phyloP scores from a whole-genome alignment of 148 eudicot genomes.

The Pouteria glomerata region DNA sequence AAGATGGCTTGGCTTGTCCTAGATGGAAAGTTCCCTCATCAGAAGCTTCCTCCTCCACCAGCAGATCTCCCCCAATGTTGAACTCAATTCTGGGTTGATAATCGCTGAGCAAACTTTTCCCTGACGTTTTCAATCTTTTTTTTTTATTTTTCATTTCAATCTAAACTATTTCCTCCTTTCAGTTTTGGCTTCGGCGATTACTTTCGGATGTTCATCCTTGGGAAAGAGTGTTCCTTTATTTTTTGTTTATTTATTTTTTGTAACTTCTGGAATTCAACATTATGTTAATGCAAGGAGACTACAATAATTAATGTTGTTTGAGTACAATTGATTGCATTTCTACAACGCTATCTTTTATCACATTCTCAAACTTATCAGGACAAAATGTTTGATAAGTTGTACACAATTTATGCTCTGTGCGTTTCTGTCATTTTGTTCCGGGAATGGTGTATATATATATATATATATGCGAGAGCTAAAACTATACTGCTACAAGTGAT shows the following conservation, averaged over 20 bases:
- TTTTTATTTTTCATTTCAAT: not conserved
- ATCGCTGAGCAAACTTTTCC: not conserved
- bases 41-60: conserved; percentile 36
- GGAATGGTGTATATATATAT: not conserved
- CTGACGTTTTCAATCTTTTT: not conserved
- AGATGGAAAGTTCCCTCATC: conserved; percentile 36
- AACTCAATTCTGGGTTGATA: not conserved
- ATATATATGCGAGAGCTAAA: too few relatives aligned
- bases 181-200: not conserved
- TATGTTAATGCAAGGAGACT: not conserved
- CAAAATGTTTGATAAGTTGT: not conserved
- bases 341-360: not conserved
- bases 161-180: not conserved
- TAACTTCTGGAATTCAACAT: not conserved
- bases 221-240: not conserved
- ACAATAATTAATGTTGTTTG: conserved; percentile 1
- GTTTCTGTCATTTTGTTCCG: not conserved
- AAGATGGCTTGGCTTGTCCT: conserved; percentile 44
- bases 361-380: not conserved
- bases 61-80: conserved; percentile 43
- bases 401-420: not conserved
- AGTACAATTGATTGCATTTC: not conserved
- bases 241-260: too few relatives aligned
- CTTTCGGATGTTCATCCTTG: not conserved
- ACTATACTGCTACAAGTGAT: too few relatives aligned